Evolutionary conservation across 306 rosid species (phyloP).

Genomic region (Cucumis sativus): Cucumber_9930_V3 NC_026659.2:28063501-28064000

Average conservation of each 20-base stretch:
- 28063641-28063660: slow-evolving; percentile 12
- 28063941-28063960: neutral
- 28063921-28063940: neutral
- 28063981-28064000: neutral
- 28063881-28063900: neutral
- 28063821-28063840: slow-evolving; percentile 1
- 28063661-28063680: slow-evolving; percentile 4
- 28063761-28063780: slow-evolving; percentile 56
- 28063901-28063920: neutral
- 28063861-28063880: neutral
- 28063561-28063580: slow-evolving; percentile 16
- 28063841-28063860: neutral
- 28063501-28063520: slow-evolving; percentile 20
- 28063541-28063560: slow-evolving; percentile 7
- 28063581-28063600: slow-evolving; percentile 12
- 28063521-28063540: slow-evolving; percentile 9
- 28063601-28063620: slow-evolving; percentile 8
- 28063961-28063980: neutral
- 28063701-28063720: slow-evolving; percentile 9
- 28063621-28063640: neutral
- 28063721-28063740: slow-evolving; percentile 9
- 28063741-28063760: slow-evolving; percentile 53
- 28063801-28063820: neutral
- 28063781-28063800: slow-evolving; percentile 29
- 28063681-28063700: slow-evolving; percentile 15